phyloP scores from a whole-genome alignment of 2,329 filamentous ascomycete genomes.

The Zasmidium angulare region DNA sequence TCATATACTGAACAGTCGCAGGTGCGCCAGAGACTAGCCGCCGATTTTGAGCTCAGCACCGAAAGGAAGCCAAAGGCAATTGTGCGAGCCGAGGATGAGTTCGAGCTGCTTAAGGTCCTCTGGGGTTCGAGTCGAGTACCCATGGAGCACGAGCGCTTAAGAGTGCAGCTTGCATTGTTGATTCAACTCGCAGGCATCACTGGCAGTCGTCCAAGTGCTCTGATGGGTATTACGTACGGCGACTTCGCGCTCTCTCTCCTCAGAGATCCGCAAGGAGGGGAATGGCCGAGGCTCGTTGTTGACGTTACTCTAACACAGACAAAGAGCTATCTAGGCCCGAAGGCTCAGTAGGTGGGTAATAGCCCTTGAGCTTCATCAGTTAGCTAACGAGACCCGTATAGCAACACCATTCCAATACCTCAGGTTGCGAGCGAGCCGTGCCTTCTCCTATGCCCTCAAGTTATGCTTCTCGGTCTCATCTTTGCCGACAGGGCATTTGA shows the following conservation, averaged over 20 bases:
- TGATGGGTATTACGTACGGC: conserved; percentile 6
- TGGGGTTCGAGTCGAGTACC: conserved; percentile 16
- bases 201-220: conserved; percentile 13
- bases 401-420: conserved; percentile 18
- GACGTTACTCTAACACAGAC: conserved; percentile 20
- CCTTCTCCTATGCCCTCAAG: conserved; percentile 19
- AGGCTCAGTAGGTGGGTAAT: conserved; percentile 16
- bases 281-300: conserved; percentile 14
- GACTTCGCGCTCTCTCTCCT: conserved; percentile 17
- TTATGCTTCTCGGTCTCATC: conserved; percentile 14
- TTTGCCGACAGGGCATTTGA: conserved; percentile 18
- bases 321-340: conserved; percentile 20
- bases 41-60: conserved; percentile 17
- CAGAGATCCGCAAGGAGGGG: conserved; percentile 11
- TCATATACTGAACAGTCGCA: conserved; percentile 7
- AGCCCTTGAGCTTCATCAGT: neutral
- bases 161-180: conserved; percentile 18
- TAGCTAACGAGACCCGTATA: neutral
- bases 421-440: conserved; percentile 14
- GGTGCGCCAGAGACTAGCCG: conserved; percentile 11
- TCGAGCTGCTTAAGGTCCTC: conserved; percentile 20
- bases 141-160: conserved; percentile 16
- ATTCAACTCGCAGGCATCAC: conserved; percentile 17
- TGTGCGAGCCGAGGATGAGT: conserved; percentile 20
- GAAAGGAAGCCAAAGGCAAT: conserved; percentile 21